phyloP scores from a whole-genome alignment of 176 grass and related monocot genomes.

The Musa acuminata region DNA sequence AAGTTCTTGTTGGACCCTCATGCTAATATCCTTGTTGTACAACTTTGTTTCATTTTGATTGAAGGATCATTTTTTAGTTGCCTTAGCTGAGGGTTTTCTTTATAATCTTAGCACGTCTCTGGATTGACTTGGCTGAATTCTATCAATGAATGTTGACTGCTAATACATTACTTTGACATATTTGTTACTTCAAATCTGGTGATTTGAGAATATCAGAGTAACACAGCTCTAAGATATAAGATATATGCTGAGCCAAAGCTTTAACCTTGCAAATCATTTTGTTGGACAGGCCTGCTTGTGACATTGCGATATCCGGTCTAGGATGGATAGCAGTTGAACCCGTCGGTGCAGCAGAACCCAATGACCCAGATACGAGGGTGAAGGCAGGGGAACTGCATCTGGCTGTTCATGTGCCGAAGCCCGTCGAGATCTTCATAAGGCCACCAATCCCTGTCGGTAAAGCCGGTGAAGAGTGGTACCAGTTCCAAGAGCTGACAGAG shows the following conservation, averaged over 20 bases:
- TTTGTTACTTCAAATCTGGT: background rate
- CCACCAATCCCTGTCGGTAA: conserved; percentile 58
- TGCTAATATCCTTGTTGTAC: background rate
- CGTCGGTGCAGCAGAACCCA: conserved; percentile 24
- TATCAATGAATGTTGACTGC: background rate
- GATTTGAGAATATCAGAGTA: background rate
- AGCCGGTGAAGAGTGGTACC: conserved; percentile 52
- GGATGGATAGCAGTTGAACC: conserved; percentile 88
- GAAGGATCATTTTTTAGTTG: background rate
- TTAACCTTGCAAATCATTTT: background rate
- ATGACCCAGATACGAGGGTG: background rate
- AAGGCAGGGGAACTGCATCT: conserved; percentile 59
- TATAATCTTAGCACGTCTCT: background rate
- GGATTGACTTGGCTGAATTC: too few species aligned
- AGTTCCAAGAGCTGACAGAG: conserved; percentile 55
- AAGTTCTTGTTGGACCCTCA: too few species aligned
- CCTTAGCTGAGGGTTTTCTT: background rate
- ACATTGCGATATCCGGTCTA: conserved; percentile 81
- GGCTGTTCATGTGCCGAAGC: conserved; percentile 58
- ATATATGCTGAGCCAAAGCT: background rate
- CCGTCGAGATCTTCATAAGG: conserved; percentile 75
- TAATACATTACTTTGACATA: background rate
- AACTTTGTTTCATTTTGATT: background rate
- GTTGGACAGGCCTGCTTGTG: conserved; percentile 62
- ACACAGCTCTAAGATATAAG: background rate